These are phyloP conservation scores for Aspergillus sp. DNA, from an alignment of 2,329 filamentous ascomycete species.

Conservation along the genomic window DNA sequence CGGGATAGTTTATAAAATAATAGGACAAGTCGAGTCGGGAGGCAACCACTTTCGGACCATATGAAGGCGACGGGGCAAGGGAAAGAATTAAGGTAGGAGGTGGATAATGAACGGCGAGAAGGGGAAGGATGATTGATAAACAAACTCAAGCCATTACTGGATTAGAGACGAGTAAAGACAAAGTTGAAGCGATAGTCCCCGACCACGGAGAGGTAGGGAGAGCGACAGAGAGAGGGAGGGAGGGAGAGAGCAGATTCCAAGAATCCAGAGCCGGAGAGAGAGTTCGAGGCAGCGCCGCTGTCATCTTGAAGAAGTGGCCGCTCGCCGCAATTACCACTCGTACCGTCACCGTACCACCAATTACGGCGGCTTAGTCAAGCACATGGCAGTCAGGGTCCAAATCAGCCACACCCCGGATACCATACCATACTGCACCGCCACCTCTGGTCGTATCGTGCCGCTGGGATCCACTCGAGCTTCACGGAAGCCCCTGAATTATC, in stretches of 20 bases:
- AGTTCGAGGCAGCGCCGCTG: constrained; percentile 8
- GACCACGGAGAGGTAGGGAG: constrained; percentile 1
- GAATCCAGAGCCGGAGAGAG: neutral
- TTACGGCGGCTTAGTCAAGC: neutral
- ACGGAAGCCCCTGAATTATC: constrained; percentile 22
- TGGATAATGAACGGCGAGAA: constrained; percentile 7
- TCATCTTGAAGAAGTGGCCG: constrained; percentile 9
- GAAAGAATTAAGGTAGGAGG: constrained; percentile 4
- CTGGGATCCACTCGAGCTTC: constrained; percentile 26
- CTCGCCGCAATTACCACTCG: neutral
- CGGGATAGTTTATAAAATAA: constrained; percentile 25
- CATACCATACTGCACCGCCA: constrained; percentile 24
- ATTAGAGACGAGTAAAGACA: constrained; percentile 4
- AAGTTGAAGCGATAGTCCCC: neutral
- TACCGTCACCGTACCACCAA: constrained; percentile 10
- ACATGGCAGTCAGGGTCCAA: neutral
- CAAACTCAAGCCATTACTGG: neutral
- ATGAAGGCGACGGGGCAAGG: constrained; percentile 9
- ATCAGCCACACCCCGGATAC: constrained; percentile 4
- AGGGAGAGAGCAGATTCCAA: neutral
- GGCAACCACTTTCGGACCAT: constrained; percentile 14
- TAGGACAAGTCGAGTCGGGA: constrained; percentile 13
- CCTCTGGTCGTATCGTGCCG: neutral
- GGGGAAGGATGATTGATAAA: neutral
- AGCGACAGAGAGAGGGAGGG: neutral